A percentile compares a stretch with the other conserved stretches of the same genome.
Evolutionary conservation across 2,329 filamentous ascomycete genomes (phyloP).

Genomic region (Apiospora saccharicola): DNA sequence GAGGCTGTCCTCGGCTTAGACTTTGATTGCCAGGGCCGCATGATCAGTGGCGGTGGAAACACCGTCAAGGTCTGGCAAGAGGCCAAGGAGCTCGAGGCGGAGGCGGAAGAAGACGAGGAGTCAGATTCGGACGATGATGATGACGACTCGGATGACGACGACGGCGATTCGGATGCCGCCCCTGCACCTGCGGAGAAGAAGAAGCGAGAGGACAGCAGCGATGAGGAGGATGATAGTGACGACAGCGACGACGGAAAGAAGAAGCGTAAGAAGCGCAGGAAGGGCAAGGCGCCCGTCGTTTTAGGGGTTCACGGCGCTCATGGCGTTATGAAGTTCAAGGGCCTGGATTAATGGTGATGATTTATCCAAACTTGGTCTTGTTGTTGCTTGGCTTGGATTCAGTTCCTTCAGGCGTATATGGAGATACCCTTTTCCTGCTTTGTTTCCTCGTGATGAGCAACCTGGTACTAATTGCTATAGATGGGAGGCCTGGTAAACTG

Average conservation of each 20-base stretch:
- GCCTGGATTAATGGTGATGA: slow-evolving; percentile 38
- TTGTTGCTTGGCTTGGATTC: neutral
- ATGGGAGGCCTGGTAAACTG: neutral
- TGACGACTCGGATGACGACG: slow-evolving; percentile 45
- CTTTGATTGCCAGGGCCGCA: slow-evolving; percentile 84
- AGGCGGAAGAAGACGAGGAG: slow-evolving; percentile 51
- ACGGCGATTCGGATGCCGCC: slow-evolving; percentile 54
- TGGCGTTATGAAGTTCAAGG: slow-evolving; percentile 58
- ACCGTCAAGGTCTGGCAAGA: slow-evolving; percentile 92
- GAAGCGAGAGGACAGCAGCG: slow-evolving; percentile 48
- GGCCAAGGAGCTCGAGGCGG: slow-evolving; percentile 56
- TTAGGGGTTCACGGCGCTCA: slow-evolving; percentile 60
- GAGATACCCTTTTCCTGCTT: slow-evolving; percentile 17
- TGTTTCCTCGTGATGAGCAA: neutral
- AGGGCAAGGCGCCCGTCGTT: slow-evolving; percentile 48
- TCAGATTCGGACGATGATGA: slow-evolving; percentile 53
- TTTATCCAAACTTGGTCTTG: neutral
- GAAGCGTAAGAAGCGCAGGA: slow-evolving; percentile 53
- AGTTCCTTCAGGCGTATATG: neutral
- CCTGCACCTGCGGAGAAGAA: slow-evolving; percentile 13
- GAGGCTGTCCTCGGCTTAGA: slow-evolving; percentile 84
- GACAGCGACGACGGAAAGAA: slow-evolving; percentile 52
- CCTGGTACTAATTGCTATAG: neutral
- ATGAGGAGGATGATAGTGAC: slow-evolving; percentile 49
- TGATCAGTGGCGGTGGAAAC: slow-evolving; percentile 89